Percentiles rank a stretch among this genome's conserved stretches.
These are phyloP conservation scores for Rhynchospora tenuis DNA, from an alignment of 176 grass and related monocot genomes.

Conservation along the genomic window DNA sequence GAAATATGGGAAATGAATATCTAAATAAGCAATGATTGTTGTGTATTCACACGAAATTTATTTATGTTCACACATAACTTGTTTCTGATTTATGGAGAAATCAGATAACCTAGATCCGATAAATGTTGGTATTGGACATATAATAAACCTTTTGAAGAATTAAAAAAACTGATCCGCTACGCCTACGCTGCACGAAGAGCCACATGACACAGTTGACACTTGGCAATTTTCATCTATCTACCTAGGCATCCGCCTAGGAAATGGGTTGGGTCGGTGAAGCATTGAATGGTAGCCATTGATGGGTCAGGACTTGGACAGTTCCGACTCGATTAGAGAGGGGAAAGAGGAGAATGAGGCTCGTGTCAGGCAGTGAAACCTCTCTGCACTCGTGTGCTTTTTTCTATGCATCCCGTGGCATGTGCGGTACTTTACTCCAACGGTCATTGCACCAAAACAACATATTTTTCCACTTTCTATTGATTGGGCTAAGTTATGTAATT, in stretches of 20 bases:
- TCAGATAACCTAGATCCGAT: not conserved
- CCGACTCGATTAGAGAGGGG: not conserved
- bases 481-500: too few species aligned
- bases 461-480: not conserved
- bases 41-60: too few species aligned
- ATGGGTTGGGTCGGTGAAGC: not conserved
- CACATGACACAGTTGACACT: not conserved
- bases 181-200: not conserved
- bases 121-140: not conserved
- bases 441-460: not conserved
- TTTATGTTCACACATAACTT: too few species aligned
- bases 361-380: not conserved
- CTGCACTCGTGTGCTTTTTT: not conserved
- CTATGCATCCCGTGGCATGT: not conserved
- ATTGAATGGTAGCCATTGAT: conserved; percentile 11
- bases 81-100: not conserved
- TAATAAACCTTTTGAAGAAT: too few species aligned
- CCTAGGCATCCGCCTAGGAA: too few species aligned
- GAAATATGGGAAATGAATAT: too few species aligned
- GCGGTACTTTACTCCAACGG: not conserved
- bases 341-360: conserved; percentile 9
- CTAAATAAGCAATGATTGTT: too few species aligned
- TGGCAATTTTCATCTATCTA: not conserved
- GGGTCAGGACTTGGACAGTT: not conserved
- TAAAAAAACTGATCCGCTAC: not conserved